Conservation (phyloP, 2,329 filamentous ascomycete species). For the Cercospora beticola region DNA sequence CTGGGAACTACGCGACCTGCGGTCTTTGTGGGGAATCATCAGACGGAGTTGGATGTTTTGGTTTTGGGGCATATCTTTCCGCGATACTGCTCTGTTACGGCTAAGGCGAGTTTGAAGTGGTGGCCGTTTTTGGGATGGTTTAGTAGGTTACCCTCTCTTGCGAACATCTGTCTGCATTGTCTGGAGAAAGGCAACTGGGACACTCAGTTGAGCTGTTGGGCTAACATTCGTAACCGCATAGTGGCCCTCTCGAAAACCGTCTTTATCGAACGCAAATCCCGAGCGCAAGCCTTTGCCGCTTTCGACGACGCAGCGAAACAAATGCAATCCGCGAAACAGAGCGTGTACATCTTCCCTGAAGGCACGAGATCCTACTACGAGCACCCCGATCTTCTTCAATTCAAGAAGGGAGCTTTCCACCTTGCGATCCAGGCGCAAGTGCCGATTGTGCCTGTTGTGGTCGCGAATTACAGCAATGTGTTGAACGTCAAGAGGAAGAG, state of each 20-base stretch:
- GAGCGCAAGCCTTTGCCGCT: slow-evolving; percentile 75
- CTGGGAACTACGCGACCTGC: slow-evolving; percentile 64
- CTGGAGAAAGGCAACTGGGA: no score
- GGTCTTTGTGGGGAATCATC: slow-evolving; percentile 92
- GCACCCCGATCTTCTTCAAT: slow-evolving; percentile 80
- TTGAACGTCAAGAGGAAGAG: slow-evolving; percentile 47
- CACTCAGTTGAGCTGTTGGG: no score
- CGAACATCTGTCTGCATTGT: no score
- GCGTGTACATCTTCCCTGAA: slow-evolving; percentile 85
- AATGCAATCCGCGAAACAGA: slow-evolving; percentile 66
- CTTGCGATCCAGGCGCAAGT: slow-evolving; percentile 91
- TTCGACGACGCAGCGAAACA: slow-evolving; percentile 80
- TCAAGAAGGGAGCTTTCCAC: slow-evolving; percentile 99
- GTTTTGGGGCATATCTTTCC: slow-evolving; percentile 90
- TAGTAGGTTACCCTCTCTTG: slow-evolving; percentile 48
- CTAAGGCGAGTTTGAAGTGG: slow-evolving; percentile 78
- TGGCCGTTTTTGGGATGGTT: slow-evolving; percentile 92
- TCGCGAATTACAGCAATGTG: slow-evolving; percentile 53
- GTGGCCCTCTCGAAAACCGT: slow-evolving; percentile 76
- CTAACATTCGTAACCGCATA: slow-evolving; percentile 47
- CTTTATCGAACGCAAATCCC: slow-evolving; percentile 91
- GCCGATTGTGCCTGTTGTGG: slow-evolving; percentile 77
- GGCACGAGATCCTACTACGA: slow-evolving; percentile 88
- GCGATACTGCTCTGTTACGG: slow-evolving; percentile 86
- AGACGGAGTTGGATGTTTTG: slow-evolving; percentile 86